Percentiles rank a stretch among this genome's conserved stretches.
Conservation (phyloP, 1,139 yeast genomes). For the Debaryomyces subglobosus region DNA sequence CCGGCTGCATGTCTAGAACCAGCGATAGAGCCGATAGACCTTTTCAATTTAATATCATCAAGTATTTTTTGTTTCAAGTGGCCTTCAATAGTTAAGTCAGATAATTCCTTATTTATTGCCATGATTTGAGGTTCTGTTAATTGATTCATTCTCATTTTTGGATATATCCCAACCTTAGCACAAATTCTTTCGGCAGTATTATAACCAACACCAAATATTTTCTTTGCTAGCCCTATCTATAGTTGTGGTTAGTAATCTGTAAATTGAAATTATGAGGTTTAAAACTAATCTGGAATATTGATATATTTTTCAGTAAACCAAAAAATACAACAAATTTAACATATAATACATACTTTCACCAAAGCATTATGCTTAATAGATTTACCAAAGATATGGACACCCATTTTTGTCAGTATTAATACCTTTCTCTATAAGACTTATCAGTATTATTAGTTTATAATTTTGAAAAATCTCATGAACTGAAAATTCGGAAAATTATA, state of each 20-base stretch:
- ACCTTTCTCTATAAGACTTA: background rate
- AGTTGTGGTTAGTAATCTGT: slow-evolving; percentile 10
- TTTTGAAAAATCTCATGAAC: background rate
- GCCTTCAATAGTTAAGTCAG: slow-evolving; percentile 82
- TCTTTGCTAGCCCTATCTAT: slow-evolving; percentile 74
- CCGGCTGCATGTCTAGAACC: slow-evolving; percentile 92
- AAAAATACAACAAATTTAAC: background rate
- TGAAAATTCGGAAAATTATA: background rate
- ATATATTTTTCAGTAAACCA: background rate
- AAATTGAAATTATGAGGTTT: background rate
- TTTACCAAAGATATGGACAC: slow-evolving; percentile 75
- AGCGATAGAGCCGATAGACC: slow-evolving; percentile 79
- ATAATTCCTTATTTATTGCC: slow-evolving; percentile 83
- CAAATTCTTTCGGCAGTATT: slow-evolving; percentile 77
- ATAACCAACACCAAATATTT: slow-evolving; percentile 84
- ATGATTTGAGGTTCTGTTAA: slow-evolving; percentile 85
- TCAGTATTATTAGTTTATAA: background rate
- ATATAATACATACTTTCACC: slow-evolving; percentile 37
- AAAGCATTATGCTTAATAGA: slow-evolving; percentile 58
- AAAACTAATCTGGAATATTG: background rate
- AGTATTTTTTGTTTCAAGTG: slow-evolving; percentile 78
- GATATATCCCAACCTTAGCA: slow-evolving; percentile 88
- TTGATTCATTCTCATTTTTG: slow-evolving; percentile 93
- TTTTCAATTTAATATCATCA: slow-evolving; percentile 79
- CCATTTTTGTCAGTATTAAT: slow-evolving; percentile 44